Conservation (phyloP, 140 eudicot species). For the Senecio squalidus region DNA sequence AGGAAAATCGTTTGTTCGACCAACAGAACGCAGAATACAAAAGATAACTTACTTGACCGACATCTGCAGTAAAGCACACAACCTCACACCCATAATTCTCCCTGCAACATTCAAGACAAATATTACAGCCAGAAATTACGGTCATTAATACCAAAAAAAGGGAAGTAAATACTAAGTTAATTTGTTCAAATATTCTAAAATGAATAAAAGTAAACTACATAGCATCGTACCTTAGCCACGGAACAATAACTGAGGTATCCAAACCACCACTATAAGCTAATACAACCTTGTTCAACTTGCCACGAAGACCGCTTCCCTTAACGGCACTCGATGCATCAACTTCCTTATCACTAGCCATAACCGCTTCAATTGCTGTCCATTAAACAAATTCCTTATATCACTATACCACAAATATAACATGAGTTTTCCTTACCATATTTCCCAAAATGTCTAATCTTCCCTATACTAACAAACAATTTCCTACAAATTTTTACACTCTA, state of each 20-base stretch:
- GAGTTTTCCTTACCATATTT: neutral
- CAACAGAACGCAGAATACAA: neutral
- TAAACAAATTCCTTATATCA: slow-evolving; percentile 3
- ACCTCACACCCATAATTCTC: slow-evolving; percentile 98
- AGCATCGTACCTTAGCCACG: slow-evolving; percentile 75
- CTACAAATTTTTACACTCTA: too few relatives aligned
- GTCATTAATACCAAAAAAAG: too few relatives aligned
- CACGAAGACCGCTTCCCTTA: slow-evolving; percentile 43
- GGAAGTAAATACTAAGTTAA: too few relatives aligned
- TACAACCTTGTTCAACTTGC: slow-evolving; percentile 87
- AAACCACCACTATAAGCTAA: slow-evolving; percentile 93
- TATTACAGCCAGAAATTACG: neutral
- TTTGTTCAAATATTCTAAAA: too few relatives aligned
- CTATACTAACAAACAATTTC: slow-evolving; percentile 2
- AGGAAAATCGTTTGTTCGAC: neutral
- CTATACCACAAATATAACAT: neutral
- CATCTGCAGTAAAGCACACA: slow-evolving; percentile 99
- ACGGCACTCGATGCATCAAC: slow-evolving; percentile 27
- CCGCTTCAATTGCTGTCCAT: slow-evolving; percentile 59
- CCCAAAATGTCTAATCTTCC: neutral
- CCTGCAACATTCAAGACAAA: slow-evolving; percentile 37
- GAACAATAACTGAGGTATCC: slow-evolving; percentile 96
- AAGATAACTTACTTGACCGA: slow-evolving; percentile 75
- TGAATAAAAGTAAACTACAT: neutral
- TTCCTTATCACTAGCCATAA: slow-evolving; percentile 55